Evolutionary conservation across 2,329 filamentous ascomycete species (phyloP).

Genomic region (Didymella lethalis): DNA sequence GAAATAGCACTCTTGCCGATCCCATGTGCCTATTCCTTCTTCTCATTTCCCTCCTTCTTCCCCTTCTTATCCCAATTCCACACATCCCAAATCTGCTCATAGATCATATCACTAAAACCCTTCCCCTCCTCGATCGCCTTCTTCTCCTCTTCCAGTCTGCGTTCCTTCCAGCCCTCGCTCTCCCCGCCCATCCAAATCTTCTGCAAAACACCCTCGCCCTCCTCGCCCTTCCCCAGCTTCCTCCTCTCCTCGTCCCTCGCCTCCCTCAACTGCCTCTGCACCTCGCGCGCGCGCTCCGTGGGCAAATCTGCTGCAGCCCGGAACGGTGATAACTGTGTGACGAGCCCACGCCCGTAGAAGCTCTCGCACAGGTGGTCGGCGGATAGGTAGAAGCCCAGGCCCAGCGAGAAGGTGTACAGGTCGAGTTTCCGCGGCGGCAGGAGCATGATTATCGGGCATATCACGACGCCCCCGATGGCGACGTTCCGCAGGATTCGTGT

Average conservation of each 20-base stretch:
- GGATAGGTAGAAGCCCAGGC: constrained; percentile 58
- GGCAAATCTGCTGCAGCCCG: constrained; percentile 36
- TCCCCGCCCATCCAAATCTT: constrained; percentile 53
- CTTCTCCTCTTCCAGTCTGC: constrained; percentile 55
- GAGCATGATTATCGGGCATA: constrained; percentile 62
- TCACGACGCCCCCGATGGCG: constrained; percentile 59
- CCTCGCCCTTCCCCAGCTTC: constrained; percentile 40
- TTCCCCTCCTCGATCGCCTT: constrained; percentile 51
- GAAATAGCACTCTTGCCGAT: background rate
- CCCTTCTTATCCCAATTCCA: constrained; percentile 56
- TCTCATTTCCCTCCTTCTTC: constrained; percentile 32
- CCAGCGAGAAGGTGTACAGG: constrained; percentile 64
- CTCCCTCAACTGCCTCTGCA: constrained; percentile 50
- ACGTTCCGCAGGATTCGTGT: constrained; percentile 52
- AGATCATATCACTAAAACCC: constrained; percentile 54
- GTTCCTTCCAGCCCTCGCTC: constrained; percentile 56
- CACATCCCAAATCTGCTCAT: constrained; percentile 58
- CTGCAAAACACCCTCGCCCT: constrained; percentile 39
- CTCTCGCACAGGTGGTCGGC: constrained; percentile 59
- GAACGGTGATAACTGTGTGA: constrained; percentile 41
- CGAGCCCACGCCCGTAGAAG: constrained; percentile 50
- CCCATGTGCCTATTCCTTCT: constrained; percentile 29
- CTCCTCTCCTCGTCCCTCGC: constrained; percentile 45
- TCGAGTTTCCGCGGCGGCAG: constrained; percentile 70
- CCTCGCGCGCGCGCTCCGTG: constrained; percentile 49